These are phyloP conservation scores for Plasmodium gonderi DNA, from an alignment of 169 alveolate genomes.

Conservation along the genomic window DNA sequence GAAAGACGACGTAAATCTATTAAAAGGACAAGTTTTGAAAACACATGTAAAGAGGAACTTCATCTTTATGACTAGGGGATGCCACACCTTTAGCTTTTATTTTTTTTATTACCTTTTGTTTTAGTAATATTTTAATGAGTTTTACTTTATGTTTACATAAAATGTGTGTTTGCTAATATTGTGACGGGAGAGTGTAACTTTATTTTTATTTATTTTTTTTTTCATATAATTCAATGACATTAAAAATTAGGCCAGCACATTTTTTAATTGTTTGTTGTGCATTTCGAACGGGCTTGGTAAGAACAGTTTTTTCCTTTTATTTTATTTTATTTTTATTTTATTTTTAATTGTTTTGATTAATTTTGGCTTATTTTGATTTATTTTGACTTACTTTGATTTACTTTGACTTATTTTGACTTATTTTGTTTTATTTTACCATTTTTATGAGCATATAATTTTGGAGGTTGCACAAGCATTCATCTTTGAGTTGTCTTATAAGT, in stretches of 20 bases:
- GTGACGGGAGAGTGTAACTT: background rate
- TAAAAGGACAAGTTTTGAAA: slow-evolving; percentile 8
- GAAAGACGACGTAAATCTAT: slow-evolving; percentile 8
- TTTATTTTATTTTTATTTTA: too few relatives aligned
- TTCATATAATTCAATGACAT: background rate
- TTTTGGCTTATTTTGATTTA: too few relatives aligned
- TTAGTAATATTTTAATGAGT: slow-evolving; percentile 15
- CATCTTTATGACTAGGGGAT: slow-evolving; percentile 28
- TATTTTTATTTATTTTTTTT: background rate
- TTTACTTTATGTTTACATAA: background rate
- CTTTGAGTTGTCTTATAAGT: background rate
- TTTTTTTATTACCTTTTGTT: background rate
- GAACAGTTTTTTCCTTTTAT: background rate
- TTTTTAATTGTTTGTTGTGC: background rate
- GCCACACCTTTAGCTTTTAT: background rate
- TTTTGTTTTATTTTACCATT: background rate
- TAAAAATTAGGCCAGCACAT: background rate
- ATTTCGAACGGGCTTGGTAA: background rate
- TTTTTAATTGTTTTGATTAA: too few relatives aligned
- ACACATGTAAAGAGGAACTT: slow-evolving; percentile 42
- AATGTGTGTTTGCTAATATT: background rate
- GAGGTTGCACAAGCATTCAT: background rate
- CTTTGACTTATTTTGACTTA: too few relatives aligned
- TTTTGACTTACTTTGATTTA: too few relatives aligned
- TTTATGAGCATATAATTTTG: background rate